Base-by-base conservation (phyloP, 495 filamentous ascomycete genomes). In the Neurospora sp. region DNA sequence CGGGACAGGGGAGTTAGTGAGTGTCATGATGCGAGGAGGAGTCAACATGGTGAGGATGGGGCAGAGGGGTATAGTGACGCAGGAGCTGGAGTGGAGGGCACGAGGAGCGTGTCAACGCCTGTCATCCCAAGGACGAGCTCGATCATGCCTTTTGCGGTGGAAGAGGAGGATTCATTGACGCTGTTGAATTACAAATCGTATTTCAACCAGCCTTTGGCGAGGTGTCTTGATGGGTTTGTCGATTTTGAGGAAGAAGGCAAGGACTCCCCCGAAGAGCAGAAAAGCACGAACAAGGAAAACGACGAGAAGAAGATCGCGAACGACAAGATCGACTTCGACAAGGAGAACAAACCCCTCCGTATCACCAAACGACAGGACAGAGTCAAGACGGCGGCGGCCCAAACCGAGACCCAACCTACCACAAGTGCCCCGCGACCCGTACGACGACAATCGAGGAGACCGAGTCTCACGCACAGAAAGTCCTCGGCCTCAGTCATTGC, bases 161-260 rank as follows among this genome's bases (percentile, higher is more conserved):
- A 70, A 4, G 78, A 80, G 37, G 77, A 77, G 39, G 74, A 79
- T 41, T 79, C 77, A 4, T 71, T 81, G 71, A 81, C 78, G 1
- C 69, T 81, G 38, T 62, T 79, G n/a, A 76, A 76, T 39, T 78
- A 79, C 74, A 78, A 79, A 40, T 54, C 54, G 4, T 81, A 76
- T 71, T 76, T 78, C 72, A 77, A 77, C 42, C 73, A 71, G 8
- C 77, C 78, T 11, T 72, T 81, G 27, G 78, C 71, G 3, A 75
- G 79, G 11, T 81, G 78, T 40, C 70, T 81, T 9, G 79, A 81
- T 35, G 41, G 72, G 23, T 31, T 44, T 66, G 27, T 37, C 39
- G 31, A 73, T 39, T 18, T 44, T 14, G 23, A 27, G 5, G 31
- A 72, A 6, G 60, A 72, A 12, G 44, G 69, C 40, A 44, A 76